Conservation (phyloP, 2,329 filamentous ascomycete genomes). For the Triangularia verruculosa region DNA sequence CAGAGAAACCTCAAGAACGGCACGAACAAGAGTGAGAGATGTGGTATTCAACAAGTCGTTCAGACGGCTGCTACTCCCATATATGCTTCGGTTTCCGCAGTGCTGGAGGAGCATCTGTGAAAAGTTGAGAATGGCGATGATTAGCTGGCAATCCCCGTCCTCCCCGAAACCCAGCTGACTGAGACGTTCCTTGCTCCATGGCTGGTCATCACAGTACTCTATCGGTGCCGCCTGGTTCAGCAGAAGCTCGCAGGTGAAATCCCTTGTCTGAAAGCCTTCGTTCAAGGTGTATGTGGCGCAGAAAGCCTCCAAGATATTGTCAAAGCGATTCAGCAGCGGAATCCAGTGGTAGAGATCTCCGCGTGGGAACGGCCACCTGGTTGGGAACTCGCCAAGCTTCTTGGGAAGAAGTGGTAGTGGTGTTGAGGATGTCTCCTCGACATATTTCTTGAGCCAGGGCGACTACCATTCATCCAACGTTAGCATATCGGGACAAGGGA, state of each 20-base stretch:
- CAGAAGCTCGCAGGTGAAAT: constrained; percentile 68
- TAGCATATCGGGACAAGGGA: background rate
- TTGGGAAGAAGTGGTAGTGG: constrained; percentile 74
- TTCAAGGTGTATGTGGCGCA: constrained; percentile 76
- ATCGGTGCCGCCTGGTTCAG: constrained; percentile 55
- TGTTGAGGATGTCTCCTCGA: constrained; percentile 64
- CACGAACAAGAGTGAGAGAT: constrained; percentile 72
- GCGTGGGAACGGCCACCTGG: constrained; percentile 89
- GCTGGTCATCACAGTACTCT: constrained; percentile 49
- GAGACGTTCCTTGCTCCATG: constrained; percentile 48
- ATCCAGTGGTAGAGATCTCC: constrained; percentile 99
- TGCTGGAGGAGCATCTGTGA: constrained; percentile 86
- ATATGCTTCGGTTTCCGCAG: constrained; percentile 94
- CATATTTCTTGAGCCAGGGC: constrained; percentile 79
- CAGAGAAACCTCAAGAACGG: constrained; percentile 74
- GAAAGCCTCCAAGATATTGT: constrained; percentile 79
- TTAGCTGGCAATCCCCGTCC: constrained; percentile 76
- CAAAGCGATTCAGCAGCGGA: constrained; percentile 86
- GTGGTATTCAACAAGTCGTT: constrained; percentile 88
- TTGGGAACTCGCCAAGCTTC: constrained; percentile 76
- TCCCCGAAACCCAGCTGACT: constrained; percentile 59
- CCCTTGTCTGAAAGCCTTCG: constrained; percentile 73
- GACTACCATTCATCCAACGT: constrained; percentile 57
- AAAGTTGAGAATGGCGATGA: constrained; percentile 79
- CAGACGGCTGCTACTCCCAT: constrained; percentile 86